phyloP scores from a whole-genome alignment of 805 yeast species.

The Metschnikowia similis region DNA sequence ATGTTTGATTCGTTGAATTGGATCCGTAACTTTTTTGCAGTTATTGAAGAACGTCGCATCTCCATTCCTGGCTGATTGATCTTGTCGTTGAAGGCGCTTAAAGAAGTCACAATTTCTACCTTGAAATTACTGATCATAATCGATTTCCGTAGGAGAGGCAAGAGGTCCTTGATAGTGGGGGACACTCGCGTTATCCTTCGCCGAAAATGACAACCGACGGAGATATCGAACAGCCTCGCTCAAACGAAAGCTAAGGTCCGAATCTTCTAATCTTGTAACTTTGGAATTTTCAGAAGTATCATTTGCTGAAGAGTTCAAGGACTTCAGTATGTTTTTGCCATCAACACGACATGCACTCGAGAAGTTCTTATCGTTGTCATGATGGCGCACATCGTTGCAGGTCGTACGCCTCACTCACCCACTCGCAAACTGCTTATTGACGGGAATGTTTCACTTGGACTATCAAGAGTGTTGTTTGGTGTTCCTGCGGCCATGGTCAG shows the following conservation, averaged over 20 bases:
- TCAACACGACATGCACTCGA: too few relatives aligned
- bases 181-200: slow-evolving; percentile 23
- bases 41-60: slow-evolving; percentile 67
- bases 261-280: slow-evolving; percentile 9
- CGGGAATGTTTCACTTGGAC: too few relatives aligned
- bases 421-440: too few relatives aligned
- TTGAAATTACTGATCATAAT: slow-evolving; percentile 78
- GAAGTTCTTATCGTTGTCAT: too few relatives aligned
- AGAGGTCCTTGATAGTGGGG: slow-evolving; percentile 72
- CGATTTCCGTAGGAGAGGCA: slow-evolving; percentile 82
- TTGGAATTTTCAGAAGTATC: slow-evolving; percentile 16
- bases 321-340: not conserved
- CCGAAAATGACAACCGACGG: slow-evolving; percentile 25
- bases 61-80: slow-evolving; percentile 66
- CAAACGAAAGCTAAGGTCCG: slow-evolving; percentile 11
- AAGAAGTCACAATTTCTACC: slow-evolving; percentile 74
- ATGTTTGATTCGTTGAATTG: slow-evolving; percentile 51
- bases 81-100: slow-evolving; percentile 65
- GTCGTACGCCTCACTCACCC: too few relatives aligned
- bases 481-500: too few relatives aligned
- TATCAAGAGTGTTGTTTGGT: too few relatives aligned
- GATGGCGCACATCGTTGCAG: too few relatives aligned
- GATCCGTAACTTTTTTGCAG: slow-evolving; percentile 52
- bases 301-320: slow-evolving; percentile 15
- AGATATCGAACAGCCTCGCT: slow-evolving; percentile 29